Conservation (phyloP, 2,329 filamentous ascomycete genomes). For the Ceratocystis cubensis region DNA sequence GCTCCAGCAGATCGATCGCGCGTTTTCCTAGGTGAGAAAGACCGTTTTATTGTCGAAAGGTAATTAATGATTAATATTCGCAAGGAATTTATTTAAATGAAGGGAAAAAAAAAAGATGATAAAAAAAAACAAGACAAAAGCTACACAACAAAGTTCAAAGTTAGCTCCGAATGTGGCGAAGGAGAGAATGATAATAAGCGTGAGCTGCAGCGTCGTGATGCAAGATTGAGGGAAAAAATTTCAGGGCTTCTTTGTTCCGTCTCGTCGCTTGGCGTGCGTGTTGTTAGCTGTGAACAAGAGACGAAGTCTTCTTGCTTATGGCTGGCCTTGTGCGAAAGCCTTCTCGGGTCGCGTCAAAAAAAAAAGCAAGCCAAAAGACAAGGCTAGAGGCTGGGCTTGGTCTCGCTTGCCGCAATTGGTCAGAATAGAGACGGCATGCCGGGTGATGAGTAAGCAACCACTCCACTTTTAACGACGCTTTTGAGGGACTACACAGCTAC, state of each 20-base stretch:
- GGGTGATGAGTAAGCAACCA: slow-evolving; percentile 12
- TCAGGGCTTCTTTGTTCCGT: not conserved
- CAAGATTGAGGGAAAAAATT: not conserved
- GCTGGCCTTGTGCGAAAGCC: not conserved
- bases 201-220: not conserved
- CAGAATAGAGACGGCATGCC: not conserved
- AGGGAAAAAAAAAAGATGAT: not conserved
- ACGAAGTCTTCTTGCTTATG: not conserved
- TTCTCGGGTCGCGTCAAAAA: slow-evolving; percentile 11
- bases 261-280: not conserved
- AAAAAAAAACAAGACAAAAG: not conserved
- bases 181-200: not conserved
- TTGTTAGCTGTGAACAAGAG: not conserved
- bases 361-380: no score
- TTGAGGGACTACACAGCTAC: not conserved
- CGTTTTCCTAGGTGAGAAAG: not conserved
- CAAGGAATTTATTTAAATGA: not conserved
- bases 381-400: no score
- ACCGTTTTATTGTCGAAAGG: not conserved
- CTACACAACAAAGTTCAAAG: not conserved
- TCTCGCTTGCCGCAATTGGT: no score
- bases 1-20: not conserved
- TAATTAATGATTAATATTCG: slow-evolving; percentile 8
- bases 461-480: slow-evolving; percentile 19
- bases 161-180: no score